Evolutionary conservation across 352 stramenopile genomes (phyloP), one percentile per base, ranked within the genome.

Genomic region (Elongisporangium senticosum): DNA sequence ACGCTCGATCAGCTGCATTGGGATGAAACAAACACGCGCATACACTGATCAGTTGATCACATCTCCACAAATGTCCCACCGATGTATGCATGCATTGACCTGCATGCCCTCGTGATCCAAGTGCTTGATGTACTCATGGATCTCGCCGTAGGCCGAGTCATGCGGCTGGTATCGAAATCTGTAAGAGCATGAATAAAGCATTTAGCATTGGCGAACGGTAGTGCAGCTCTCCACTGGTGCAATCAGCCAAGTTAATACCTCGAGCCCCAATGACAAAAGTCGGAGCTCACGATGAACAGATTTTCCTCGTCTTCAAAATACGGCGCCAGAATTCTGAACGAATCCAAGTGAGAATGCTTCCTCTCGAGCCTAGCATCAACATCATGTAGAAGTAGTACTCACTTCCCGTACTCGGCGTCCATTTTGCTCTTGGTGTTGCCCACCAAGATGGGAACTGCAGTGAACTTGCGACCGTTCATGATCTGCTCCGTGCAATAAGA

Each of bases 221-320:
- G 20, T 21, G 4, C 17, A 68, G 10, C 19, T 15, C 22, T 43
- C 17, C n/a, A 28, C 10, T 2, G 5, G 14, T 7, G 23, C 23
- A 28, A 1, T 14, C 14, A 49, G 55, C 49, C 2, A 21, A 37
- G 0, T 17, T 23, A 19, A 57, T 60, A 90, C 83, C 92, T 69
- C 23, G 70, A 76, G 19, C 94, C 95, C 92, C 96, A 99, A 69
- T 99, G 97, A 62, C 95, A 99, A 77, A 99, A 99, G 65, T 99
- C 97, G 8, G 89, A 97, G 69, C 92, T 98, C 67, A 99, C 84
- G 14, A 99, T 83, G 57, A 98, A 98, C 26, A 98, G 77, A 63
- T 98, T 97, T 53, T 89, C 71, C 8, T 82, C 69, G 57, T 98
- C 79, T 39, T 90, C 86, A n/a, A 99, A 67, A 68, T 97, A 97